Base-by-base conservation (phyloP, 139 green algal genomes). In the Trebouxia sp. region DNA sequence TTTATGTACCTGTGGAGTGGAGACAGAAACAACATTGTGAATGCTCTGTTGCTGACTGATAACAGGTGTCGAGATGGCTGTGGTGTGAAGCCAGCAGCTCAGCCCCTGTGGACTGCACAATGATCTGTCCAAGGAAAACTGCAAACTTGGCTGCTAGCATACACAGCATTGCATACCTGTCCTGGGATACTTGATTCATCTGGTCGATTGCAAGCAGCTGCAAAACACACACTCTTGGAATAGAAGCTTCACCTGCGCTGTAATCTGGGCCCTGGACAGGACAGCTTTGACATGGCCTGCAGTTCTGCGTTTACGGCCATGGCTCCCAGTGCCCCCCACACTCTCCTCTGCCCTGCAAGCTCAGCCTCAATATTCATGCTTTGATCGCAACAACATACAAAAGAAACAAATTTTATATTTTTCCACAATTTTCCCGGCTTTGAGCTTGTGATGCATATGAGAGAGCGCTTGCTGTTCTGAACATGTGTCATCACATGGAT, bases 261-360 rank as follows among this genome's bases (percentile, higher is more conserved):
- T 88, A 6, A 81, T 41, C 41, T 83, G 82, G 0, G 85, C 88
- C 0, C 86, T 78, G 10, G 74, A 78, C 37, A 90, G 41, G 14
- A 91, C 37, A 1, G 84, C 76, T 1, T 86, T 76, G 15, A 89
- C 55, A 67, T 90, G 82, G 24, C 85, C 88, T 20, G 88, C 9
- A 4, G 84, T 81, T 75, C 83, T 76, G 22, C 85, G 80, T 51
- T 85, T 79, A 15, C 88, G 76, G 3, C 85, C 88, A 69, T 91
- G 88, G 50, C 79, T 90, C 65, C 87, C 87, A 50, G 76, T 55
- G 35, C 88, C 88, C 11, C 85, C 88, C 3, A n/a, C 74, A 65
- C 80, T 85, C 28, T 89, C 88, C 22, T 82, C 62, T 5, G 38
- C 76, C n/a, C 85, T 86, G 69, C 77, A 80, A 76, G 41, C 38